phyloP scores from a whole-genome alignment of 2,329 filamentous ascomycete species.

The Coniochaeta sp. region DNA sequence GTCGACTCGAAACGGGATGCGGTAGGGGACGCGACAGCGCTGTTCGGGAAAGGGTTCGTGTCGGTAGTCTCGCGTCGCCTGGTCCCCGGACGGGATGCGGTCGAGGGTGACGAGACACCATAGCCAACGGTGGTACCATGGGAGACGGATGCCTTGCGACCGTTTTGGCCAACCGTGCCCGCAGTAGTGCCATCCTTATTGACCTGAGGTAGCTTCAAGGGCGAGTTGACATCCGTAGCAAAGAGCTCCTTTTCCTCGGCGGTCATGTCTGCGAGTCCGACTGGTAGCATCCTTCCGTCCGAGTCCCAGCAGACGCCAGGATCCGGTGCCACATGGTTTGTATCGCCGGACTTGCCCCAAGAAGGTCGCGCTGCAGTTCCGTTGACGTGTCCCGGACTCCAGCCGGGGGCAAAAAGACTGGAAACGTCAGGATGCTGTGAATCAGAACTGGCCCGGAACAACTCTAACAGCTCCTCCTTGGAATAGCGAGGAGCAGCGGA shows the following conservation, averaged over 20 bases:
- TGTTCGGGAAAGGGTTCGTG: slow-evolving; percentile 52
- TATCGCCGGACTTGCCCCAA: slow-evolving; percentile 73
- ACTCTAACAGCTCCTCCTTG: slow-evolving; percentile 69
- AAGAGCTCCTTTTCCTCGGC: slow-evolving; percentile 64
- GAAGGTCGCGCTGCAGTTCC: slow-evolving; percentile 49
- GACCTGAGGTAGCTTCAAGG: slow-evolving; percentile 76
- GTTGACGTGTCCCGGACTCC: slow-evolving; percentile 70
- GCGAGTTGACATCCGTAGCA: slow-evolving; percentile 82
- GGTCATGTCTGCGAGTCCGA: slow-evolving; percentile 66
- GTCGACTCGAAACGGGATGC: slow-evolving; percentile 53
- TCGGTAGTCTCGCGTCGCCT: slow-evolving; percentile 78
- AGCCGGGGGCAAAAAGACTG: slow-evolving; percentile 64
- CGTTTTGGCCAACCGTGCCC: slow-evolving; percentile 44
- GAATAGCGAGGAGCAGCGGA: slow-evolving; percentile 57
- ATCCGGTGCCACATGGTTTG: slow-evolving; percentile 62
- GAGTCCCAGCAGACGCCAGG: slow-evolving; percentile 91
- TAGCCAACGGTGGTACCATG: slow-evolving; percentile 58
- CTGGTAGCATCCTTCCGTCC: slow-evolving; percentile 59
- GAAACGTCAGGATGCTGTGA: slow-evolving; percentile 54
- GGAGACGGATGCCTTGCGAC: slow-evolving; percentile 79
- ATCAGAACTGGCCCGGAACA: slow-evolving; percentile 48
- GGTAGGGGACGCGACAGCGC: slow-evolving; percentile 53
- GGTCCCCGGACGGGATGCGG: slow-evolving; percentile 61
- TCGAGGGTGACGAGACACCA: slow-evolving; percentile 66
- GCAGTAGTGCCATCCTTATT: slow-evolving; percentile 54